Evolutionary conservation across 2,329 filamentous ascomycete species (phyloP).

Genomic region (Claviceps purpurea): DNA sequence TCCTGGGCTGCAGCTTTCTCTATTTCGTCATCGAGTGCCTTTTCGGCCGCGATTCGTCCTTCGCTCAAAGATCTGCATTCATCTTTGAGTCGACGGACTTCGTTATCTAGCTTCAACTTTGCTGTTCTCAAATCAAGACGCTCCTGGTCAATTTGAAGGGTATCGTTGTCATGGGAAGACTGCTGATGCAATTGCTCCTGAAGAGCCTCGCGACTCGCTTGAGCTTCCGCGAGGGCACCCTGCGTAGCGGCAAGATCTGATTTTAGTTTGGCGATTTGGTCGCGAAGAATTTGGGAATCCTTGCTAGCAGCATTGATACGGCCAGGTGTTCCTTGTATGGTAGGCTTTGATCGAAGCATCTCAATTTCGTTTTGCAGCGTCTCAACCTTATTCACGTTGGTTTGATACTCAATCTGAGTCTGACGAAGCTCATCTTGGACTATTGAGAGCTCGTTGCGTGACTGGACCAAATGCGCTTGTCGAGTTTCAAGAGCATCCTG

Average conservation of each 20-base stretch:
- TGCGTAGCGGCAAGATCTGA: conserved; percentile 47
- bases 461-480: conserved; percentile 49
- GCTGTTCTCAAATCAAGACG: conserved; percentile 53
- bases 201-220: conserved; percentile 54
- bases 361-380: conserved; percentile 65
- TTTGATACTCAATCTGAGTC: conserved; percentile 48
- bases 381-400: conserved; percentile 51
- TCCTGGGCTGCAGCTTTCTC: conserved; percentile 55
- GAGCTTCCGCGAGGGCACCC: conserved; percentile 40
- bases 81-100: conserved; percentile 50
- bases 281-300: conserved; percentile 51
- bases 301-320: conserved; percentile 42
- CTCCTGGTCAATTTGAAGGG: conserved; percentile 51
- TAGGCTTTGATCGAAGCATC: conserved; percentile 40
- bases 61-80: conserved; percentile 46
- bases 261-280: conserved; percentile 45
- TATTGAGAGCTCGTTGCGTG: conserved; percentile 51
- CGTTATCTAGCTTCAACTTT: conserved; percentile 55
- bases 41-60: conserved; percentile 46
- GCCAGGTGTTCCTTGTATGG: conserved; percentile 2
- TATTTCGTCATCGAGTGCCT: conserved; percentile 51
- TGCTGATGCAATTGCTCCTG: conserved; percentile 43
- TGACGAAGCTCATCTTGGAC: conserved; percentile 59
- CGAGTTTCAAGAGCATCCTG: conserved; percentile 57
- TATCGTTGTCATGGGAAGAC: conserved; percentile 43